Evolutionary conservation across 306 rosid species (phyloP).

Genomic region (Vicia villosa): DNA sequence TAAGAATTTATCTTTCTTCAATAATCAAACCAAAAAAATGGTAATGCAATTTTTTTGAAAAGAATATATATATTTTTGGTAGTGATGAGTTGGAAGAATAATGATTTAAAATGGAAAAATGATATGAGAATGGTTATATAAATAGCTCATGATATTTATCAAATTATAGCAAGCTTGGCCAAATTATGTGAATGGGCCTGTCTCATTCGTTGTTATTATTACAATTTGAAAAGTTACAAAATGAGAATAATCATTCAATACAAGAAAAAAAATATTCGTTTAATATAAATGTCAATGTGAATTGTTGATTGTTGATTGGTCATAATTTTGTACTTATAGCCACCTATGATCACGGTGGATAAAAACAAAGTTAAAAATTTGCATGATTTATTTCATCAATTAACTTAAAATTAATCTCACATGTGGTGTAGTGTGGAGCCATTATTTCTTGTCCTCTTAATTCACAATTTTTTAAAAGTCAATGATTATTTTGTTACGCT

Average conservation of each 20-base stretch:
- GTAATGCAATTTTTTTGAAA: constrained; percentile 21
- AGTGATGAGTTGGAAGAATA: constrained; percentile 7
- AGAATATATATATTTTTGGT: neutral
- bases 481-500: constrained; percentile 28
- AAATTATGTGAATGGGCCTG: constrained; percentile 32
- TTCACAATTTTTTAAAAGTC: constrained; percentile 20
- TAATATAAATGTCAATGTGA: constrained; percentile 21
- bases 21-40: neutral
- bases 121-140: constrained; percentile 14
- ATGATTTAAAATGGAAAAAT: constrained; percentile 5
- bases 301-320: constrained; percentile 14
- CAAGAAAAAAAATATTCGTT: constrained; percentile 2
- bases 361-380: neutral
- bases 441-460: constrained; percentile 15
- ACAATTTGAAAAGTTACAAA: constrained; percentile 38
- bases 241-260: constrained; percentile 28
- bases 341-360: constrained; percentile 34
- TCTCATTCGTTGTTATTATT: constrained; percentile 29
- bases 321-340: constrained; percentile 9
- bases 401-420: constrained; percentile 27
- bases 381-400: neutral
- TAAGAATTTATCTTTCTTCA: neutral
- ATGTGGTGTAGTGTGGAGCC: constrained; percentile 37
- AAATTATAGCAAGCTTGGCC: constrained; percentile 29
- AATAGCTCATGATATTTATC: constrained; percentile 27